Conservation (phyloP, 768 basidiomycete species). For the Sistotremastrum niveocremeum region DNA sequence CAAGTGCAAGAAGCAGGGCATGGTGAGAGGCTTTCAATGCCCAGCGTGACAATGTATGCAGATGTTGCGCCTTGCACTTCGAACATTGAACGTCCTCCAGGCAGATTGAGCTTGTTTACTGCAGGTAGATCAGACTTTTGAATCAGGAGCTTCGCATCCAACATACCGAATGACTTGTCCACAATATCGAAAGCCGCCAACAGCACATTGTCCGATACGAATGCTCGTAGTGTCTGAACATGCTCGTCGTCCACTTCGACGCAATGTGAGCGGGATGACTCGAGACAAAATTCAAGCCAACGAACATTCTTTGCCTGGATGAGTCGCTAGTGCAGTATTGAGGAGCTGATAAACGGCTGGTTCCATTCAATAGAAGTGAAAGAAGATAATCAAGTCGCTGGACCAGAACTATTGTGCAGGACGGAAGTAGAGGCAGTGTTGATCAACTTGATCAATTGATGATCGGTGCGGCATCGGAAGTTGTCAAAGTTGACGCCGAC, state of each 20-base stretch:
- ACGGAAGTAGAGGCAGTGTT: no score
- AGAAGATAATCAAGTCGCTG: background rate
- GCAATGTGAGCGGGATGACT: no score
- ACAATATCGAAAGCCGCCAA: slow-evolving; percentile 67
- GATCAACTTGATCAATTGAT: no score
- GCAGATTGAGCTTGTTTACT: slow-evolving; percentile 46
- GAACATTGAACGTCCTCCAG: slow-evolving; percentile 47
- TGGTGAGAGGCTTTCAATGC: slow-evolving; percentile 25
- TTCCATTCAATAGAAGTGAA: background rate
- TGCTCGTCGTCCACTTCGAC: slow-evolving; percentile 33
- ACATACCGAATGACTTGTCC: slow-evolving; percentile 50
- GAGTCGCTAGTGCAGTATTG: background rate
- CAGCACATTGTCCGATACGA: slow-evolving; percentile 51
- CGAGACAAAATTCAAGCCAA: background rate
- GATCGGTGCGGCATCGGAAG: no score
- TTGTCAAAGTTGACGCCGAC: no score
- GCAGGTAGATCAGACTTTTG: slow-evolving; percentile 11
- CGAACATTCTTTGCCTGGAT: background rate
- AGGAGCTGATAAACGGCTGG: background rate
- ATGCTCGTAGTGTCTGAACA: slow-evolving; percentile 37
- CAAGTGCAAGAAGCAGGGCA: slow-evolving; percentile 51
- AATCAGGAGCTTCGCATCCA: background rate
- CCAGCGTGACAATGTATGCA: slow-evolving; percentile 42
- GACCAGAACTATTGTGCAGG: no score
- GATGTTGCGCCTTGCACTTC: slow-evolving; percentile 55